phyloP scores from a whole-genome alignment of 139 green algal species.

The Spirogloea muscicola region DNA sequence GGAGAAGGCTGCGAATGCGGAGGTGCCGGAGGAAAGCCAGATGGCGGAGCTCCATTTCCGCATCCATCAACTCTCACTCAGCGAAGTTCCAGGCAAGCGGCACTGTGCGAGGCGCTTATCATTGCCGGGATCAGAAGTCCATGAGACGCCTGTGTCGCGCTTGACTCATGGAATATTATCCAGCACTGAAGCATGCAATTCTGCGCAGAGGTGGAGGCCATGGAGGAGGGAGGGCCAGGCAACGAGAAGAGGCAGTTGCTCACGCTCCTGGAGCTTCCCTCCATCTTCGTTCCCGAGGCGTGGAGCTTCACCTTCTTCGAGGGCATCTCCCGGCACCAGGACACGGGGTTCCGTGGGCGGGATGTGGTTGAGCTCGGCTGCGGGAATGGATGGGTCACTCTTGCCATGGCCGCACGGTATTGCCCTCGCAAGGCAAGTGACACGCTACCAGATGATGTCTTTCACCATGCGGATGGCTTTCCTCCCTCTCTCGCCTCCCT shows the following conservation, averaged over 20 bases:
- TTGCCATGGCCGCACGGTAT: slow-evolving; percentile 26
- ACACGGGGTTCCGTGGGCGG: slow-evolving; percentile 7
- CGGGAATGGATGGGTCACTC: slow-evolving; percentile 43
- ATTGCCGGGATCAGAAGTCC: neutral
- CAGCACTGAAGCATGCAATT: neutral
- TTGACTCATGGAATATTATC: neutral
- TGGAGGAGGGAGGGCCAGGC: neutral
- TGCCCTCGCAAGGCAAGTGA: slow-evolving; percentile 20
- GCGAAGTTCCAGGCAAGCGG: neutral
- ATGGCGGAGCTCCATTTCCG: slow-evolving; percentile 26
- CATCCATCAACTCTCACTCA: slow-evolving; percentile 22
- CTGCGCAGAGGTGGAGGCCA: neutral
- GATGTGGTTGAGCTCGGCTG: slow-evolving; percentile 37
- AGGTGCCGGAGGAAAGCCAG: neutral
- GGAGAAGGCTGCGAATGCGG: neutral
- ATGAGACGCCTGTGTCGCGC: neutral
- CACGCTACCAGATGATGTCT: no score
- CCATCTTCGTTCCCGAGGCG: slow-evolving; percentile 40
- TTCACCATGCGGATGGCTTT: no score
- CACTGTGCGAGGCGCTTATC: neutral
- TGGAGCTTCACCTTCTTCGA: slow-evolving; percentile 50
- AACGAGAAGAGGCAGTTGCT: slow-evolving; percentile 3
- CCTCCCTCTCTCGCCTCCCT: no score
- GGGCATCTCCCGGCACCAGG: slow-evolving; percentile 15
- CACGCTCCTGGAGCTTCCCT: slow-evolving; percentile 33